Conservation (phyloP, 2,329 filamentous ascomycete species). For the Neofusicoccum ribis region DNA sequence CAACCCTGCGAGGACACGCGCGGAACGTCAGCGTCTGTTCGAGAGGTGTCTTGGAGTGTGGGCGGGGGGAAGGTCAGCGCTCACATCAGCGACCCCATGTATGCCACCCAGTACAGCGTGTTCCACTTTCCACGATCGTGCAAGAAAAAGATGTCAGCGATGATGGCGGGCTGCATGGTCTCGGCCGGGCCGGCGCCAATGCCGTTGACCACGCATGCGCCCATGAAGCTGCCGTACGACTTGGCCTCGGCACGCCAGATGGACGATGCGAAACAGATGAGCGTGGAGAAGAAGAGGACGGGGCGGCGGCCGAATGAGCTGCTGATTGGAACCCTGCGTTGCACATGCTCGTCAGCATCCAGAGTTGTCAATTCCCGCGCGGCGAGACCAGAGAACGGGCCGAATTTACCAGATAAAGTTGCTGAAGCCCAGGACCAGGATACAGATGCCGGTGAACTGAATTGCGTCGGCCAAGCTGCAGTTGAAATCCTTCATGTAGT, state of each 20-base stretch:
- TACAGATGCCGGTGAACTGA: constrained; percentile 58
- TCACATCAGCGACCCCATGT: constrained; percentile 64
- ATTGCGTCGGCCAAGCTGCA: constrained; percentile 55
- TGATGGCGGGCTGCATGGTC: constrained; percentile 62
- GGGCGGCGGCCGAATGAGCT: constrained; percentile 57
- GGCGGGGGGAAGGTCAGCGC: background rate
- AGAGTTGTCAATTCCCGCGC: no score
- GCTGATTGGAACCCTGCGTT: constrained; percentile 55
- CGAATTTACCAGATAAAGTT: constrained; percentile 58
- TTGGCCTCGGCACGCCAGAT: constrained; percentile 61
- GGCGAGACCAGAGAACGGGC: no score
- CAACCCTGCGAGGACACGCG: constrained; percentile 35
- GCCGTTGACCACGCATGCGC: constrained; percentile 62
- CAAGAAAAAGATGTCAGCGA: constrained; percentile 65
- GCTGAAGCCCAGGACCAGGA: constrained; percentile 59
- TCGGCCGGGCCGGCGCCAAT: constrained; percentile 64
- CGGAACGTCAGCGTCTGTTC: background rate
- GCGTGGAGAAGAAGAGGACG: constrained; percentile 53
- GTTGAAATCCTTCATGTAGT: constrained; percentile 58
- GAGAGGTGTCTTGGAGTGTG: background rate
- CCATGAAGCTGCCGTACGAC: constrained; percentile 64
- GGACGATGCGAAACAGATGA: constrained; percentile 54
- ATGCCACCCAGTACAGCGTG: constrained; percentile 61
- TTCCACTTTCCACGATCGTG: constrained; percentile 65
- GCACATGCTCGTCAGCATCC: background rate